Evolutionary conservation across 2,329 filamentous ascomycete species (phyloP), one percentile per base, ranked within the genome.

Genomic region (Tolypocladium amazonense): DNA sequence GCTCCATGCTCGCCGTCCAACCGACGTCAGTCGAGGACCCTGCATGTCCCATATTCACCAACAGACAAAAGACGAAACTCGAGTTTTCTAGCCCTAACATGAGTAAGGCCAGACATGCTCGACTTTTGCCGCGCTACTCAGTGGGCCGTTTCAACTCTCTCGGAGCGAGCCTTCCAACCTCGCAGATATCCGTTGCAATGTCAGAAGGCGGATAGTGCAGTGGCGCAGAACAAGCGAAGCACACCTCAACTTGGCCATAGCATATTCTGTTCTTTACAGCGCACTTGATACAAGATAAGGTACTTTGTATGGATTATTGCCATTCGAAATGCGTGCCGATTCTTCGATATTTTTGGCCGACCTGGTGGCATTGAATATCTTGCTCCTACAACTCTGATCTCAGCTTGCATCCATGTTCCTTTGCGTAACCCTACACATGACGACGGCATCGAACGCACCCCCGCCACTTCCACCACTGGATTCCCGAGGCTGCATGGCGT

Each of bases 11-110:
- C 12, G 33, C 35, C 35, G 50, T 20, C 25, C 39, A 43, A n/a
- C 38, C 55, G 55, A 56, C 39, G 39, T 55, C 52, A 45, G 52
- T 56, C 41, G 58, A 47, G 41, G 58, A 45, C 58, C 58, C 58
- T 59, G 52, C 58, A 56, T 47, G 58, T 45, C 41, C 52, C 55
- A 43, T 39, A 7, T 15, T n/a, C 50, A 14, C 45, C 45, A 30
- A 30, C 25, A 50, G 25, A 27, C 45, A 52, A 52, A 23, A 38
- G 56, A 50, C 33, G 50, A 52, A 20, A 23, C 18, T n/a, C 30
- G 50, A 53, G 27, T 20, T 18, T 25, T 20, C 15, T 56, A 56
- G 38, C 38, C 38, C 55, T 56, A 43, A 45, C 9, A 35, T 37
- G 30, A 35, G 50, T 37, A 54, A 37, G 35, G 30, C 5, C 30